Base-by-base conservation (phyloP, 352 stramenopile species). In the Phytophthora pistaciae region DNA sequence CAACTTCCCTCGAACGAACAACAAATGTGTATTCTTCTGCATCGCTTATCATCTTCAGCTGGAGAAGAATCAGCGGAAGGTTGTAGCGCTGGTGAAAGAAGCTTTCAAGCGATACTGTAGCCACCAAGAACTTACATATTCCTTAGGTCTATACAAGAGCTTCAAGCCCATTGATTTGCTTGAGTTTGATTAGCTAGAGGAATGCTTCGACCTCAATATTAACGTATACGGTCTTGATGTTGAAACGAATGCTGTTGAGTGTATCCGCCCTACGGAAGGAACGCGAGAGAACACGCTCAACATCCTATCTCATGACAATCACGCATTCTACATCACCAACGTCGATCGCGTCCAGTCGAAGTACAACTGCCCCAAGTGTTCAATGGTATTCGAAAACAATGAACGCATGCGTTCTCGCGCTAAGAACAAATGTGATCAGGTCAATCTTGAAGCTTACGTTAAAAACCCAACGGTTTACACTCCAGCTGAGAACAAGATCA, bases 211-310 rank as follows among this genome's bases (percentile, higher is more conserved):
- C n/a, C n/a, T n/a, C n/a, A n/a, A n/a, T n/a, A n/a, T n/a, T n/a
- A n/a, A n/a, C n/a, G n/a, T n/a, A n/a, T n/a, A n/a, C n/a, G 44
- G 33, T 2, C 50, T 70, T 25, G 59, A 70, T 53, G 13, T 14
- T 42, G 36, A 9, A 14, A 42, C 36, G 36, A 42, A 42, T 42
- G 13, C 9, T 14, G 36, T 44, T 38, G 14, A 48, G 5, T 48
- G 5, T 21, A 70, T 65, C 36, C 36, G 64, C 16, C 5, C 48
- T 6, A 58, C 44, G 3, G 29, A 54, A 3, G 57, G 29, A 9
- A 5, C 10, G 6, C 42, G 18, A 9, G 56, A 70, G 13, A 40
- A 56, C 11, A 31, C 50, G 5, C 55, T 60, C 33, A 54, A 60
- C 11, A 66, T 66, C 38, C 33, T 58, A 21, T 29, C 71, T 14